Conservation (phyloP, 2,329 filamentous ascomycete genomes). For the Botrytis fragariae region DNA sequence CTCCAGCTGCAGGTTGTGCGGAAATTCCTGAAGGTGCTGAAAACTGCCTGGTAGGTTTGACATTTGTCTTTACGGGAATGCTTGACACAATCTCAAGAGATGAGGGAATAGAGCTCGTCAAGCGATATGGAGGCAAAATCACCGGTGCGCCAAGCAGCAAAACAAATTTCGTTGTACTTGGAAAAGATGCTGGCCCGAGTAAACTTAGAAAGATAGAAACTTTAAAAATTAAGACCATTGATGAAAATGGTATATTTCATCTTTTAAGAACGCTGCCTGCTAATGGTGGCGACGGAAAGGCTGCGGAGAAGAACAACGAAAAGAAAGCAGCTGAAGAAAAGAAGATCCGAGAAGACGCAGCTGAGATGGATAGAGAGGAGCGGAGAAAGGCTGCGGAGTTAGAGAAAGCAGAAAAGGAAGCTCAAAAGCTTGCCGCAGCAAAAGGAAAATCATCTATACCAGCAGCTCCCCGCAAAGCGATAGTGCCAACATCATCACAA, state of each 20-base stretch:
- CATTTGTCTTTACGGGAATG: constrained; percentile 93
- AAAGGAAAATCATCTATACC: constrained; percentile 40
- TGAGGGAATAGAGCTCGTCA: constrained; percentile 81
- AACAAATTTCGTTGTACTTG: constrained; percentile 90
- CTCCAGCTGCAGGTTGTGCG: constrained; percentile 59
- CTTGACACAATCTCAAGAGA: constrained; percentile 78
- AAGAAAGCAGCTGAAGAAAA: constrained; percentile 84
- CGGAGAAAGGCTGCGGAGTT: constrained; percentile 53
- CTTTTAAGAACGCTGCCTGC: constrained; percentile 79
- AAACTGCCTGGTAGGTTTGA: constrained; percentile 85
- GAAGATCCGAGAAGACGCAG: constrained; percentile 75
- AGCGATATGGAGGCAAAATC: constrained; percentile 91
- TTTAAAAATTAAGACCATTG: constrained; percentile 82
- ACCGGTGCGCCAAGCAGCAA: constrained; percentile 83
- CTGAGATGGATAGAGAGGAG: constrained; percentile 83
- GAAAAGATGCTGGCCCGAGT: constrained; percentile 86
- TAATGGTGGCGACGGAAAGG: constrained; percentile 83
- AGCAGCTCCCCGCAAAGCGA: constrained; percentile 42
- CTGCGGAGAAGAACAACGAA: constrained; percentile 78
- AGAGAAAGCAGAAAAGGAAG: constrained; percentile 48
- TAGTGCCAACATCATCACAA: constrained; percentile 53
- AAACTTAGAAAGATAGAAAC: constrained; percentile 85
- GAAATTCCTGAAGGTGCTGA: constrained; percentile 81
- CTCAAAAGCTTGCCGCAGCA: constrained; percentile 34
- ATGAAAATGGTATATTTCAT: constrained; percentile 87